Base-by-base conservation (phyloP, 192 early-diverging fungal genomes). In the Ambispora gerdemannii region DNA sequence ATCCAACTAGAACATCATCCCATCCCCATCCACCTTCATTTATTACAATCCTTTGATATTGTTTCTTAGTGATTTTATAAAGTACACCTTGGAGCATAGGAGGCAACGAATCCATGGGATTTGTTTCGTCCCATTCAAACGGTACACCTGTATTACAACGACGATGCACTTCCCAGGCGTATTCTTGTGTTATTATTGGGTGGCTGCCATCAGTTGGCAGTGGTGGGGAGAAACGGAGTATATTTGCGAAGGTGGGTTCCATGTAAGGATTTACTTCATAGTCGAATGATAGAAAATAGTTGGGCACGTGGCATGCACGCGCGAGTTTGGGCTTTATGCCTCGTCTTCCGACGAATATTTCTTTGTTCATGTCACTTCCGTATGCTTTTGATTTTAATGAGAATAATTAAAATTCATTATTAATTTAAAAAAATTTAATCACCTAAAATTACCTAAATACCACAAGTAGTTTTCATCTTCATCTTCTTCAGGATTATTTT, bases 261-360 rank as follows among this genome's bases (percentile, higher is more conserved):
- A 73, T 30, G 63, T 66, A 78, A 17, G 74, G 74, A 25, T 70
- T 62, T 2, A 74, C 77, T 2, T 49, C 67, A 38, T 75, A 75
- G 25, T 78, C 74, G 27, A 78, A 75, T 13, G 66, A 70, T 19
- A 78, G 74, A 72, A 72, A 78, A 69, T 78, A 78, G 17, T 62
- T 51, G 3, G 72, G 77, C 3, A 75, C 77, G n/a, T 52, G 66
- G 17, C 73, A 72, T 28, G 68, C 33, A 2, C 13, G 17, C 15
- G 74, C 72, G 19, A 75, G 70, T 15, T 71, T 22, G 8, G 77
- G 77, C 0, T 73, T 25, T 28, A 78, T 63, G 24, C 75, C 75
- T 47, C 77, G 77, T 0, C 70, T 56, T 20, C 74, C 74, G 13
- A 67, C 56, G 28, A 78, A 63, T 35, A 71, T 69, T 27, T 75